These are phyloP conservation scores for Melampsora larici-populina DNA, from an alignment of 1,284 basidiomycete species.

Conservation along the genomic window DNA sequence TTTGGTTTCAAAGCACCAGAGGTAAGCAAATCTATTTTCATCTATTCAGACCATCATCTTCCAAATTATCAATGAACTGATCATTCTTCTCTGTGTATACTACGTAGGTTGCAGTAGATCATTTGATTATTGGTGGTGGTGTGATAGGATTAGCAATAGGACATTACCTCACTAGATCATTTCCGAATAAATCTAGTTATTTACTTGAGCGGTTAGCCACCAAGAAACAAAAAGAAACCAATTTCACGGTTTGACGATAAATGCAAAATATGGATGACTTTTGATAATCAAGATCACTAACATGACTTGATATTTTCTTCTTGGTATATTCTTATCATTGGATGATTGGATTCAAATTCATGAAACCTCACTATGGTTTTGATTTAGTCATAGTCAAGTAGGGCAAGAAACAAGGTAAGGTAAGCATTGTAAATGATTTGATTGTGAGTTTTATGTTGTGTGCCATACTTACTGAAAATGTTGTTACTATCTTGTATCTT, in stretches of 20 bases:
- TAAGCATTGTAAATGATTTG: not conserved
- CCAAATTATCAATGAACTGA: not conserved
- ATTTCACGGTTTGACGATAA: not conserved
- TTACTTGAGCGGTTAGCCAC: slow-evolving; percentile 72
- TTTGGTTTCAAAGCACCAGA: not conserved
- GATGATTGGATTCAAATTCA: no score
- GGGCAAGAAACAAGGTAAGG: slow-evolving; percentile 78
- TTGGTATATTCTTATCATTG: no score
- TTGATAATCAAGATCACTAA: not conserved
- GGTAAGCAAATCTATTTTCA: not conserved
- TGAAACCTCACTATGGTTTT: no score
- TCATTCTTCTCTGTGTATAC: no score
- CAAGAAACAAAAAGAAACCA: not conserved
- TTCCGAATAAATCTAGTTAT: slow-evolving; percentile 71
- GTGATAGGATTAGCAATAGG: slow-evolving; percentile 75
- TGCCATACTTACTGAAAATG: not conserved
- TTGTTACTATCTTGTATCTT: no score
- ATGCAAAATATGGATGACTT: slow-evolving; percentile 38
- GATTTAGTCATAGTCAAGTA: slow-evolving; percentile 42
- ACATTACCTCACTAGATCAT: slow-evolving; percentile 66
- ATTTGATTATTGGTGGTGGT: slow-evolving; percentile 88
- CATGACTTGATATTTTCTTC: not conserved
- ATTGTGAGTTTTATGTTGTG: not conserved
- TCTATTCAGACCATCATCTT: not conserved
- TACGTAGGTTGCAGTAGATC: slow-evolving; percentile 62